Base-by-base conservation (phyloP, 495 filamentous ascomycete genomes). In the Letharia lupina region DNA sequence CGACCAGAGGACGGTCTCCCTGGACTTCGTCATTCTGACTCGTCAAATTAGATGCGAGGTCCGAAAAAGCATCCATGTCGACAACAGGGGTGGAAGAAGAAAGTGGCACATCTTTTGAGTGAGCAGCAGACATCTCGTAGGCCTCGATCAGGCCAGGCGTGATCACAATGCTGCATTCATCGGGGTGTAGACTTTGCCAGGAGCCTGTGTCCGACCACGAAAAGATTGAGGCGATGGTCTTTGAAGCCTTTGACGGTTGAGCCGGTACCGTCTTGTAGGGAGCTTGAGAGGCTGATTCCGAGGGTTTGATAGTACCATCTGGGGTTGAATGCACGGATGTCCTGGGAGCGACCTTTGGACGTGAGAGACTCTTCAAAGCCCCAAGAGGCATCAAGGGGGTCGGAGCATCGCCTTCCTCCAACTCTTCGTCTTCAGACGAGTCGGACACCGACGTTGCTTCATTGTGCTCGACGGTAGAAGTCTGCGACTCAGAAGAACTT, bases 91-190 rank as follows among this genome's bases (percentile, higher is more conserved):
- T 63, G 20, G 67, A 59, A 33, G 70, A 68, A 8, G 74, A 71
- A 35, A 54, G 65, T 9, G 68, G 73, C 5, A 41, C 40, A 40
- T 58, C 50, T 41, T 63, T 66, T 70, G 83, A 73, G 54, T 84
- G 78, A 7, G 75, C 75, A 57, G 83, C 81, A 58, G 73, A 80
- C 70, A 91, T 80, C 44, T 87, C 83, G 72, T 86, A 94, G 0
- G 89, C 91, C 75, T 96, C 91, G 65, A 99, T 88, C 50, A 91
- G 81, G 3, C 94, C 94, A 15, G 91, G 90, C 39, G 85, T 89
- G 31, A 97, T 83, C 16, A 90, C 76, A 58, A 99, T 87, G 62
- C 81, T 90, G 70, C 91, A 94, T 67, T 89, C 87, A 62, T 87
- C 84, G 28, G 86, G 83, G 70, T 89, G 78, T 20, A 98, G 73